These are phyloP conservation scores for Botrytis sinoallii DNA, from an alignment of 2,329 filamentous ascomycete species.

Conservation along the genomic window DNA sequence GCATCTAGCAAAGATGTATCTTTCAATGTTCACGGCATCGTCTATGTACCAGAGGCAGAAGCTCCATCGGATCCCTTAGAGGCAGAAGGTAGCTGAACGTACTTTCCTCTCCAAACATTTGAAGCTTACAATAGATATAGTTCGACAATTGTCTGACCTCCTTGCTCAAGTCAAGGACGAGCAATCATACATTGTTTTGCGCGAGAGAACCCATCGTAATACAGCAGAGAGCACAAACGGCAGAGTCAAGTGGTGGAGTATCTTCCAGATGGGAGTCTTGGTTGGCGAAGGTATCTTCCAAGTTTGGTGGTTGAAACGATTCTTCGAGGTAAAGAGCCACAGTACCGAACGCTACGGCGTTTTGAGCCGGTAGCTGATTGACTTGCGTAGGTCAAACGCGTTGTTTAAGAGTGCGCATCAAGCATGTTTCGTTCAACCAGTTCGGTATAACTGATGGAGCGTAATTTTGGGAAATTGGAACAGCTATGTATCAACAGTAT, in stretches of 20 bases:
- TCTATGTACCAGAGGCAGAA: slow-evolving; percentile 91
- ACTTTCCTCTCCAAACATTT: background rate
- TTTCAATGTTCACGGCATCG: slow-evolving; percentile 98
- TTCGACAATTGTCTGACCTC: slow-evolving; percentile 78
- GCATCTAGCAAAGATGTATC: slow-evolving; percentile 96
- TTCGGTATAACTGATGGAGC: slow-evolving; percentile 29
- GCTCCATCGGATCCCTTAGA: slow-evolving; percentile 84
- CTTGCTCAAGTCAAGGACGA: slow-evolving; percentile 94
- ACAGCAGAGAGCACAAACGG: slow-evolving; percentile 98
- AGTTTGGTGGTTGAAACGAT: slow-evolving; percentile 98
- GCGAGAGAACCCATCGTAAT: slow-evolving; percentile 95
- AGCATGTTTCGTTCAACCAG: slow-evolving; percentile 23
- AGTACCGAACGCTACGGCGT: slow-evolving; percentile 35
- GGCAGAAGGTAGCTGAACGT: slow-evolving; percentile 66
- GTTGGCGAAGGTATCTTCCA: slow-evolving; percentile 94
- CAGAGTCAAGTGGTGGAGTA: slow-evolving; percentile 99
- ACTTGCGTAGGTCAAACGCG: slow-evolving; percentile 55
- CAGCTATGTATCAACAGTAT: slow-evolving; percentile 23
- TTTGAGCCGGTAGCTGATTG: slow-evolving; percentile 35
- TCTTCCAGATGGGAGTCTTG: slow-evolving; percentile 89
- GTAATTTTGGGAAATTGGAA: slow-evolving; percentile 18
- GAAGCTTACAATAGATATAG: slow-evolving; percentile 45
- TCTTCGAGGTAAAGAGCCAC: slow-evolving; percentile 71
- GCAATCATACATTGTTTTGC: slow-evolving; percentile 92
- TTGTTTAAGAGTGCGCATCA: slow-evolving; percentile 47